Evolutionary conservation across 2,329 filamentous ascomycete species (phyloP).

Genomic region (Cladosporium sp.): DNA sequence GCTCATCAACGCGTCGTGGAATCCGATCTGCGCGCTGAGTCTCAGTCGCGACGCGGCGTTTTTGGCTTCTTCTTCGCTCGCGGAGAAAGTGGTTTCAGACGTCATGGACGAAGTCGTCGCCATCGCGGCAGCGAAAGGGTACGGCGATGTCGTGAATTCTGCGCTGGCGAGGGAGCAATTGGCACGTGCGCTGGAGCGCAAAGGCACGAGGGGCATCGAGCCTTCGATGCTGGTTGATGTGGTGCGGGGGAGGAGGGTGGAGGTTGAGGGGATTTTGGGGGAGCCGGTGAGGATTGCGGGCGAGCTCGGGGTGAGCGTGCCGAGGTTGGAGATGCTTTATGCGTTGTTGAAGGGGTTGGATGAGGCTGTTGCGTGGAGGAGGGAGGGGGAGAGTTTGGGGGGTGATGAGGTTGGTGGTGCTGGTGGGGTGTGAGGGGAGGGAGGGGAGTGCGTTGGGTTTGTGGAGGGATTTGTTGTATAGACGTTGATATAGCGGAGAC

Average conservation of each 20-base stretch:
- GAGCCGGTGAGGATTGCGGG: conserved; percentile 41
- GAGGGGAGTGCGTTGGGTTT: not conserved
- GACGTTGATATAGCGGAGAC: no score
- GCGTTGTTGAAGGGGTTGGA: conserved; percentile 41
- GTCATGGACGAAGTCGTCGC: conserved; percentile 44
- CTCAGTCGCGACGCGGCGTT: conserved; percentile 50
- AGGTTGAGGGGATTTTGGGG: conserved; percentile 49
- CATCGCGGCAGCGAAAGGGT: conserved; percentile 39
- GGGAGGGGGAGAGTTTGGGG: conserved; percentile 19
- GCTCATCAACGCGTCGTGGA: conserved; percentile 58
- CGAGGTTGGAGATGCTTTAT: conserved; percentile 43
- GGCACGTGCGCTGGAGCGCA: conserved; percentile 23
- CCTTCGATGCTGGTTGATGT: conserved; percentile 50
- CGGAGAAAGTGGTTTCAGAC: conserved; percentile 34
- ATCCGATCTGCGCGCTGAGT: conserved; percentile 52
- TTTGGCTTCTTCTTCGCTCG: conserved; percentile 37
- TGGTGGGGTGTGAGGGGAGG: no score
- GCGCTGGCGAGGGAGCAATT: conserved; percentile 31
- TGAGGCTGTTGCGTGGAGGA: conserved; percentile 26
- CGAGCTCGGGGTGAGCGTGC: conserved; percentile 36
- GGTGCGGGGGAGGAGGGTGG: conserved; percentile 37
- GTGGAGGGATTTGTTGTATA: no score
- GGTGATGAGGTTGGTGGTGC: conserved; percentile 19
- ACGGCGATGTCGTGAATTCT: conserved; percentile 29
- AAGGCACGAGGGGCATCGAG: conserved; percentile 38